Base-by-base conservation (phyloP, 192 early-diverging fungal species). In the Backusella australiensis region DNA sequence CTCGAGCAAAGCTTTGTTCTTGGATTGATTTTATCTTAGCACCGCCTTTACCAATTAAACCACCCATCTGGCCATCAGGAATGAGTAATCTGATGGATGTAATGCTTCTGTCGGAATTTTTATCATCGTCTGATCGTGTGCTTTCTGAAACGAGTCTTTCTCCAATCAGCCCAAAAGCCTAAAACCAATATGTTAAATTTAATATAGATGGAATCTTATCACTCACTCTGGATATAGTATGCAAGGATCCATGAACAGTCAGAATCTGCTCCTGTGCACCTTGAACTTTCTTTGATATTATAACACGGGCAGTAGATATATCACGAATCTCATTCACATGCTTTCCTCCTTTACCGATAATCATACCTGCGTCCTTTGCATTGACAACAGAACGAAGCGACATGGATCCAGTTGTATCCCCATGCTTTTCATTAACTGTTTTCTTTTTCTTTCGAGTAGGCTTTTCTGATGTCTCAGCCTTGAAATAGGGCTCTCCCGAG, bases 1-100 rank as follows among this genome's bases (percentile, higher is more conserved):
- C 83, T 56, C 92, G 90, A 23, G 94, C 93, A 34, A 94, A 91
- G n/a, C 94, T 94, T 66, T 87, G 81, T 67, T 97, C 94, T 82
- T 98, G 96, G 67, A 99, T 92, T 81, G 94, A 92, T 84, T 94
- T 97, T 84, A 99, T 98, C 79, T 93, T 93, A 67, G 83, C 74
- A 46, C 97, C 97, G 59, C 88, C 88, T 79, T 94, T 92, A 32
- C 97, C 97, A 80, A 99, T 98, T 73, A 99, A 84, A 66, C 89
- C 90, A 39, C 94, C 93, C 91, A 99, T 96, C 29, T 91, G 89
- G 73, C 85, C 83, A 81, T 96, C 90, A 66, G 96, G 92, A 34
- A 99, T 92, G 69, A 99, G 86, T 15, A 99, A 80, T 35, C 94
- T 91, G 72, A 99, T 90, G 3, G 91, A 88, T 4, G 90, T 76